phyloP scores from a whole-genome alignment of 176 grass and related monocot species.

The Saccharum spontaneum region DNA sequence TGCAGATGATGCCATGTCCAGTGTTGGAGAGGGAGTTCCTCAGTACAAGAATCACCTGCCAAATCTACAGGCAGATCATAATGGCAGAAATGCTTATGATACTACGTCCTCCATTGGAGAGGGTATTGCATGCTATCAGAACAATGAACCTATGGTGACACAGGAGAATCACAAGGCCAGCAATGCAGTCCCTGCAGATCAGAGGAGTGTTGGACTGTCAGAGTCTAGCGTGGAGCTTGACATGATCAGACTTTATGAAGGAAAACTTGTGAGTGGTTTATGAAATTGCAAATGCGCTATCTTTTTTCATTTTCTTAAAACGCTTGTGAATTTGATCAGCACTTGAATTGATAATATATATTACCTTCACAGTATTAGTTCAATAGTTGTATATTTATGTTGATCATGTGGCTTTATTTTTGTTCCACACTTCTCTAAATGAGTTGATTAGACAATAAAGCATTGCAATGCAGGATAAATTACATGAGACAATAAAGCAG shows the following conservation, averaged over 20 bases:
- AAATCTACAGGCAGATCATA: constrained; percentile 14
- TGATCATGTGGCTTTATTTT: background rate
- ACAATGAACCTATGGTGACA: constrained; percentile 36
- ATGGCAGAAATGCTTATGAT: constrained; percentile 5
- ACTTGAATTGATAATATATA: background rate
- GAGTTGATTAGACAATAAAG: constrained; percentile 45
- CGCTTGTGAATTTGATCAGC: background rate
- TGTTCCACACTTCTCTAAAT: background rate
- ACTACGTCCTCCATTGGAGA: constrained; percentile 32
- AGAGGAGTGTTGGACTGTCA: constrained; percentile 48
- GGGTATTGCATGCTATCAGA: constrained; percentile 31
- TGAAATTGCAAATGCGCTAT: background rate
- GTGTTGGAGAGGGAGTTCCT: constrained; percentile 33
- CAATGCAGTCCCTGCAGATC: constrained; percentile 41
- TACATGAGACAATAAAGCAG: constrained; percentile 55
- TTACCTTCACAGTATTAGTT: background rate
- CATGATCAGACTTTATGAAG: constrained; percentile 50
- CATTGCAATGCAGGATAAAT: constrained; percentile 51
- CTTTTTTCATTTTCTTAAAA: background rate
- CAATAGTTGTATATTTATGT: background rate
- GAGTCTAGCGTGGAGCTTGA: constrained; percentile 64
- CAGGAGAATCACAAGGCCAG: constrained; percentile 40
- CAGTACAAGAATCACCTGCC: constrained; percentile 37
- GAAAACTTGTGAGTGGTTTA: constrained; percentile 69
- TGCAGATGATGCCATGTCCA: constrained; percentile 37